Percentiles rank a stretch among this genome's conserved stretches.
Conservation (phyloP, 2,329 filamentous ascomycete species). For the Leptographium lundbergii region DNA sequence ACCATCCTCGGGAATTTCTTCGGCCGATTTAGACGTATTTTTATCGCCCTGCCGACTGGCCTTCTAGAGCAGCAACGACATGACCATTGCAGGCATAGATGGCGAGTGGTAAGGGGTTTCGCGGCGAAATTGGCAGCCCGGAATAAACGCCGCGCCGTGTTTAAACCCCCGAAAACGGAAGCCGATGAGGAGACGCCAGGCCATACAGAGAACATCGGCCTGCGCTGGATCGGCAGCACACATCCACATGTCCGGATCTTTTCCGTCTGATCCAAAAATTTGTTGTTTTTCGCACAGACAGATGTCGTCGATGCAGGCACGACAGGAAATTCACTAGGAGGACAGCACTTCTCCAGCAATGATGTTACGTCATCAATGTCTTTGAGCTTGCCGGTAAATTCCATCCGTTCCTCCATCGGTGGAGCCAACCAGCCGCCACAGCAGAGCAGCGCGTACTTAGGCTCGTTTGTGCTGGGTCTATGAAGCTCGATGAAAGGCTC, state of each 20-base stretch:
- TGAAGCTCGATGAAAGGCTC: slow-evolving; percentile 8
- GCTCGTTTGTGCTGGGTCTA: slow-evolving; percentile 7
- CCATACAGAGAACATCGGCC: slow-evolving; percentile 17
- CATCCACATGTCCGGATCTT: slow-evolving; percentile 11
- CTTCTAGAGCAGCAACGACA: not conserved
- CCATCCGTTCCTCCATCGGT: slow-evolving; percentile 12
- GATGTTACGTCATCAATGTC: not conserved
- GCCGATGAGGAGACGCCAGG: slow-evolving; percentile 13
- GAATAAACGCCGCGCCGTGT: no score
- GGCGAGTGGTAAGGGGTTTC: not conserved
- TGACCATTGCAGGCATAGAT: not conserved
- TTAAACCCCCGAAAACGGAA: slow-evolving; percentile 12
- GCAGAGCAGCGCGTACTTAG: slow-evolving; percentile 9
- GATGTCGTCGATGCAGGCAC: no score
- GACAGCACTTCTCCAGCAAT: not conserved
- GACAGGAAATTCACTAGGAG: not conserved
- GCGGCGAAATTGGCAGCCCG: not conserved
- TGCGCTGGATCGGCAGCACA: slow-evolving; percentile 13
- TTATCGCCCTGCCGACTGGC: not conserved
- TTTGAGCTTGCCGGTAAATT: not conserved
- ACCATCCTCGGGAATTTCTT: no score
- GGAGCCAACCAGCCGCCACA: slow-evolving; percentile 16
- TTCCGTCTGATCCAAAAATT: slow-evolving; percentile 1
- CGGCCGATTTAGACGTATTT: not conserved
- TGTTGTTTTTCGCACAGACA: not conserved